Percentiles rank a stretch among this genome's conserved stretches.
Evolutionary conservation across 1,284 basidiomycete species (phyloP).

Genomic region (Irpex rosettiformis): DNA sequence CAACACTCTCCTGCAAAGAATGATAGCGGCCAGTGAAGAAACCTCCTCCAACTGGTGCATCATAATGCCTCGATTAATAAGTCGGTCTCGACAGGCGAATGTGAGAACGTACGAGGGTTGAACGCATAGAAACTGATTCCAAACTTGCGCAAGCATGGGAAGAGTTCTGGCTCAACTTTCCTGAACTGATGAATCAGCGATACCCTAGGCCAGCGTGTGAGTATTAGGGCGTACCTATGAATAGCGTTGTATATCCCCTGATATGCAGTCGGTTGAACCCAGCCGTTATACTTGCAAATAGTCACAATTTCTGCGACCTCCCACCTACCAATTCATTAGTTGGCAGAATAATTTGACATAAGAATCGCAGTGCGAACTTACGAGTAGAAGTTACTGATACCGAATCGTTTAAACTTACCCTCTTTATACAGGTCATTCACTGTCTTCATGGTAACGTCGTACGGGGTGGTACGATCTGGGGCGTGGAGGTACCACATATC

Average conservation of each 20-base stretch:
- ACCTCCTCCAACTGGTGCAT: conserved; percentile 31
- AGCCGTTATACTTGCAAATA: conserved; percentile 52
- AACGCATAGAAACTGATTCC: conserved; percentile 60
- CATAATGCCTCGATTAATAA: background rate
- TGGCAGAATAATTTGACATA: background rate
- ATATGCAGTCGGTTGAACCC: conserved; percentile 63
- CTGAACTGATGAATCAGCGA: conserved; percentile 13
- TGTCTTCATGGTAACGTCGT: conserved; percentile 37
- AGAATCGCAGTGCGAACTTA: conserved; percentile 21
- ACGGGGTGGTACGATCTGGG: conserved; percentile 37
- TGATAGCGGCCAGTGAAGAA: conserved; percentile 36
- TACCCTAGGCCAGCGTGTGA: background rate
- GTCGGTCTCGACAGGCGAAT: background rate
- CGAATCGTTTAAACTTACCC: conserved; percentile 43
- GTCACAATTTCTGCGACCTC: conserved; percentile 66
- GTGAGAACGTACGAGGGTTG: conserved; percentile 37
- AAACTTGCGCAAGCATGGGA: conserved; percentile 60
- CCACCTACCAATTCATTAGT: conserved; percentile 28
- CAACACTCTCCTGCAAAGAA: conserved; percentile 27
- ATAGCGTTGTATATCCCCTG: conserved; percentile 63
- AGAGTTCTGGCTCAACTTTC: conserved; percentile 54
- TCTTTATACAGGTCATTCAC: conserved; percentile 39
- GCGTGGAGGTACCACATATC: conserved; percentile 37
- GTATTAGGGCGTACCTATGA: conserved; percentile 30
- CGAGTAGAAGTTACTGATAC: conserved; percentile 50